A percentile compares a stretch with the other conserved stretches of the same genome.
Conservation (phyloP, 768 basidiomycete species). For the Phylloporus arenicola region DNA sequence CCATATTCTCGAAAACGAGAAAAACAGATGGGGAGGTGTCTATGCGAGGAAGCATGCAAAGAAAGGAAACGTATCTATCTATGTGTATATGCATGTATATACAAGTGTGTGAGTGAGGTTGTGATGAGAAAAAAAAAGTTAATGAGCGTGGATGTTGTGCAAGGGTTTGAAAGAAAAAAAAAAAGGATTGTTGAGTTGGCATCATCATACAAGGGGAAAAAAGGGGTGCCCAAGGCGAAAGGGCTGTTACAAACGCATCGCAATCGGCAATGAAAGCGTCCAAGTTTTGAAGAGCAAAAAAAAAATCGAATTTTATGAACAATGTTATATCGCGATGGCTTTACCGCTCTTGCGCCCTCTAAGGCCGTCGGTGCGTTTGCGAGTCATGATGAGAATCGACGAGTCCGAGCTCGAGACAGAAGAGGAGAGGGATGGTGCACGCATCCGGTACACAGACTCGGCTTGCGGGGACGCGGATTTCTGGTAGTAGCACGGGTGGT, state of each 20-base stretch:
- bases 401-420: conserved; percentile 25
- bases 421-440: conserved; percentile 13
- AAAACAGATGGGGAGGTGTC: conserved; percentile 17
- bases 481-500: conserved; percentile 9
- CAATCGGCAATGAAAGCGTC: conserved; percentile 19
- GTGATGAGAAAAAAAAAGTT: conserved; percentile 5
- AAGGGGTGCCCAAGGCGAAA: not conserved
- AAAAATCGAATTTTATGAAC: not conserved
- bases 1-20: conserved; percentile 25
- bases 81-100: conserved; percentile 36
- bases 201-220: conserved; percentile 7
- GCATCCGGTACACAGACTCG: conserved; percentile 14
- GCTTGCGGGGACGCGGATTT: conserved; percentile 10
- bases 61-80: conserved; percentile 25
- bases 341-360: conserved; percentile 15
- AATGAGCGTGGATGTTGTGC: conserved; percentile 26
- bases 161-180: conserved; percentile 11
- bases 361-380: conserved; percentile 13
- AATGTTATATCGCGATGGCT: conserved; percentile 13
- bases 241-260: conserved; percentile 13
- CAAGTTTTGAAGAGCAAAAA: not conserved
- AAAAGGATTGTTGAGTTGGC: conserved; percentile 12
- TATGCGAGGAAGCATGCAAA: conserved; percentile 27
- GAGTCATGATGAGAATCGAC: conserved; percentile 29
- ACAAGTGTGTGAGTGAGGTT: conserved; percentile 29